Evolutionary conservation across 2,329 filamentous ascomycete genomes (phyloP).

Genomic region (Fusarium luffae): DNA sequence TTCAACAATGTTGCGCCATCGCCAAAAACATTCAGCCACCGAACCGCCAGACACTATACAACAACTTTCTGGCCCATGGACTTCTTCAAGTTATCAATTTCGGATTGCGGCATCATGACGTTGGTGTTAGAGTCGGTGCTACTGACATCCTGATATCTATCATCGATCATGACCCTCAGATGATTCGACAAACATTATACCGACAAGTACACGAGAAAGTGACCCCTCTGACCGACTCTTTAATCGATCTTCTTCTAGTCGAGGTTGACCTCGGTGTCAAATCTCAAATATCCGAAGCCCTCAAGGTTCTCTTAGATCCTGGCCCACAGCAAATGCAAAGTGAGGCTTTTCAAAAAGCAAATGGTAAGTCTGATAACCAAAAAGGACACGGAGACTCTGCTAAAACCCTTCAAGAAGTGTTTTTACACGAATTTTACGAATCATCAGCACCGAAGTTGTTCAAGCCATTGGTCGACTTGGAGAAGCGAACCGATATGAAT

Average conservation of each 20-base stretch:
- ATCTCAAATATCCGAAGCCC: constrained; percentile 92
- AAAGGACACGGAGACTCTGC: constrained; percentile 62
- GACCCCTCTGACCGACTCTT: constrained; percentile 85
- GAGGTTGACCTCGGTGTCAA: constrained; percentile 96
- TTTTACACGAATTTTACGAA: constrained; percentile 91
- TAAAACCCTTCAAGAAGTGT: constrained; percentile 83
- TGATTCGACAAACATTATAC: constrained; percentile 94
- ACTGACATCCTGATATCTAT: constrained; percentile 94
- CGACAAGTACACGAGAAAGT: constrained; percentile 90
- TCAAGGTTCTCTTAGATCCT: constrained; percentile 91
- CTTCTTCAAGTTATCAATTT: constrained; percentile 92
- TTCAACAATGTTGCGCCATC: constrained; percentile 94
- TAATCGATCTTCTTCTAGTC: constrained; percentile 90
- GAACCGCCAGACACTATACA: constrained; percentile 82
- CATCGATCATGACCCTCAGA: constrained; percentile 93
- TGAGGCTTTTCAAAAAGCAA: constrained; percentile 70
- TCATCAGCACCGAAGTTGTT: constrained; percentile 87
- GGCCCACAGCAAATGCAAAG: constrained; percentile 56
- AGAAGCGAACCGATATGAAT: constrained; percentile 73
- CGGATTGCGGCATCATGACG: constrained; percentile 85
- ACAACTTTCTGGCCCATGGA: constrained; percentile 89
- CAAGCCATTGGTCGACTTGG: constrained; percentile 83
- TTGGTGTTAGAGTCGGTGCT: constrained; percentile 87
- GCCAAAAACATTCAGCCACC: constrained; percentile 93
- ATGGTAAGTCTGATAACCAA: constrained; percentile 75